phyloP scores from a whole-genome alignment of 2,329 filamentous ascomycete genomes.

The Monilinia fructicola region DNA sequence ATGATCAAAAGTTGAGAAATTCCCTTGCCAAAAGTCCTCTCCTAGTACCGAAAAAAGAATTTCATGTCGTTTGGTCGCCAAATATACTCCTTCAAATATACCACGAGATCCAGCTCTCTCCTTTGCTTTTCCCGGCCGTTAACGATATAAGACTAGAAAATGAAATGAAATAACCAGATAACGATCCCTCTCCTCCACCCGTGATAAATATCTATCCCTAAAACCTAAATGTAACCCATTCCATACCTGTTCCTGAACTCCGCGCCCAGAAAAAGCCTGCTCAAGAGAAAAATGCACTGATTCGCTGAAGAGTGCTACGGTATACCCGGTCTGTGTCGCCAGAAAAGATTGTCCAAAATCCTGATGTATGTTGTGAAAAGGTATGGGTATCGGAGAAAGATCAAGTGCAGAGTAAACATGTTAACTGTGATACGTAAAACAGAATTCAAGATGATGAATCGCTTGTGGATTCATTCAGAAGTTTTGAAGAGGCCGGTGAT shows the following conservation, averaged over 20 bases:
- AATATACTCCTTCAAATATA: conserved; percentile 10
- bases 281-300: background rate
- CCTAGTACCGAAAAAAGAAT: background rate
- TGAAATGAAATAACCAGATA: conserved; percentile 1
- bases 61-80: background rate
- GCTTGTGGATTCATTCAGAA: background rate
- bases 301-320: background rate
- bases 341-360: conserved; percentile 1
- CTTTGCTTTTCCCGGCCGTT: background rate
- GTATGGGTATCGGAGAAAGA: background rate
- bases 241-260: conserved; percentile 7
- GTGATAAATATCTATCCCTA: background rate
- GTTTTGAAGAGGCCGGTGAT: background rate
- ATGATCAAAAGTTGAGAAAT: background rate
- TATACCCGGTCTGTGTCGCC: background rate
- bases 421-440: background rate
- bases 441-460: background rate
- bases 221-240: conserved; percentile 6
- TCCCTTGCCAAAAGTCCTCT: background rate
- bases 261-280: conserved; percentile 9
- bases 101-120: conserved; percentile 15
- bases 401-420: conserved; percentile 6
- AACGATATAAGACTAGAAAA: background rate
- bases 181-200: background rate
- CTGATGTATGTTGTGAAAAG: background rate